Conservation (phyloP, 2,329 filamentous ascomycete species). For the Cytospora mali region DNA sequence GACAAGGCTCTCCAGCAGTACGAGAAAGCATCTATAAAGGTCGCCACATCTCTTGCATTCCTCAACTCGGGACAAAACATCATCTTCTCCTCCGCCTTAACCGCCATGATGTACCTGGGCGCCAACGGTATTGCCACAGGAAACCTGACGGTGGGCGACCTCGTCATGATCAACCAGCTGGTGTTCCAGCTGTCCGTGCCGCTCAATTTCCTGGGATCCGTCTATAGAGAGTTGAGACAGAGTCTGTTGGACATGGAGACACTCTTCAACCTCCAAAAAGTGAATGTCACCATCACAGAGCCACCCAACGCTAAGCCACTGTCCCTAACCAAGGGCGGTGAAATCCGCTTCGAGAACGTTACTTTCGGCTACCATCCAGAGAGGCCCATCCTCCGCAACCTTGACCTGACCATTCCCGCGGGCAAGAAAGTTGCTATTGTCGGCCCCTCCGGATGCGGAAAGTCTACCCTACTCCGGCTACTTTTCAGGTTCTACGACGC, state of each 20-base stretch:
- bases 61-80: constrained; percentile 95
- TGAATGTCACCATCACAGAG: constrained; percentile 86
- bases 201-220: constrained; percentile 95
- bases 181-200: constrained; percentile 98
- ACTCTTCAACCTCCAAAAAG: constrained; percentile 94
- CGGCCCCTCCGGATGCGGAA: constrained; percentile 92
- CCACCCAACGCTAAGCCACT: constrained; percentile 73
- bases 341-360: constrained; percentile 91
- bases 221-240: constrained; percentile 93
- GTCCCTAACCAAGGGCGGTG: constrained; percentile 72
- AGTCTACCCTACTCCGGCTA: constrained; percentile 87
- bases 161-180: constrained; percentile 98
- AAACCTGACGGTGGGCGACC: constrained; percentile 83
- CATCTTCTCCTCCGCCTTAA: constrained; percentile 93
- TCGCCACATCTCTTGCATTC: constrained; percentile 88
- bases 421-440: constrained; percentile 96
- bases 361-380: constrained; percentile 89
- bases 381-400: constrained; percentile 81
- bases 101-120: constrained; percentile 97
- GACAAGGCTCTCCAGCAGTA: constrained; percentile 85
- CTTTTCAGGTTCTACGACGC: constrained; percentile 95
- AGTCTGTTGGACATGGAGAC: constrained; percentile 98
- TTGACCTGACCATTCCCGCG: constrained; percentile 86
- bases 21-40: constrained; percentile 93
- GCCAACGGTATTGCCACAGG: constrained; percentile 85